phyloP scores from a whole-genome alignment of 1,139 yeast genomes.

The Geotrichum klebahnii region DNA sequence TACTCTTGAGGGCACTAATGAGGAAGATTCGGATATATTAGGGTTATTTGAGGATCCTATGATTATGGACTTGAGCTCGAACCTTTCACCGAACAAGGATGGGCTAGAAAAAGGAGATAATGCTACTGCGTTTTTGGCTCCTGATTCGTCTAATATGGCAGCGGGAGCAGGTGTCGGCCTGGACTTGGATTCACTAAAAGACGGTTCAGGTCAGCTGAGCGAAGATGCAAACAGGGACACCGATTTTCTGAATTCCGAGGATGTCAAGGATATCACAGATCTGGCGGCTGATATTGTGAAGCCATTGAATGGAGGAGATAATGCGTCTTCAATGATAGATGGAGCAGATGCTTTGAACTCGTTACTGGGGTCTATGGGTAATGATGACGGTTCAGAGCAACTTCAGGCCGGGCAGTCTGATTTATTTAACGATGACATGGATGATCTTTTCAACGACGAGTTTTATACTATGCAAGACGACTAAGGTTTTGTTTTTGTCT shows the following conservation, averaged over 20 bases:
- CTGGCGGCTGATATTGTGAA: background rate
- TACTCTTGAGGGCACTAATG: background rate
- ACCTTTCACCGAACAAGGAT: background rate
- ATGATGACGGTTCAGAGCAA: slow-evolving; percentile 13
- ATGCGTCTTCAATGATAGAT: slow-evolving; percentile 10
- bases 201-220: background rate
- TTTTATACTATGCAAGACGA: slow-evolving; percentile 3
- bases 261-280: background rate
- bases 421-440: slow-evolving; percentile 21
- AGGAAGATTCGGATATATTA: slow-evolving; percentile 3
- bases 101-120: background rate
- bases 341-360: slow-evolving; percentile 24
- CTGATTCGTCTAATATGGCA: background rate
- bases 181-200: background rate
- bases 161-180: background rate
- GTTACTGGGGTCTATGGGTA: slow-evolving; percentile 23
- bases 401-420: slow-evolving; percentile 4
- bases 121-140: background rate
- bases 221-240: background rate
- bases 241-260: background rate
- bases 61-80: slow-evolving; percentile 16
- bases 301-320: background rate
- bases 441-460: slow-evolving; percentile 16
- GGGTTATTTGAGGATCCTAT: slow-evolving; percentile 11
- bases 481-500: too few species aligned